Evolutionary conservation across 1,284 basidiomycete genomes (phyloP), one percentile per base, ranked within the genome.

Genomic region (Dichomitus squalens): DNA sequence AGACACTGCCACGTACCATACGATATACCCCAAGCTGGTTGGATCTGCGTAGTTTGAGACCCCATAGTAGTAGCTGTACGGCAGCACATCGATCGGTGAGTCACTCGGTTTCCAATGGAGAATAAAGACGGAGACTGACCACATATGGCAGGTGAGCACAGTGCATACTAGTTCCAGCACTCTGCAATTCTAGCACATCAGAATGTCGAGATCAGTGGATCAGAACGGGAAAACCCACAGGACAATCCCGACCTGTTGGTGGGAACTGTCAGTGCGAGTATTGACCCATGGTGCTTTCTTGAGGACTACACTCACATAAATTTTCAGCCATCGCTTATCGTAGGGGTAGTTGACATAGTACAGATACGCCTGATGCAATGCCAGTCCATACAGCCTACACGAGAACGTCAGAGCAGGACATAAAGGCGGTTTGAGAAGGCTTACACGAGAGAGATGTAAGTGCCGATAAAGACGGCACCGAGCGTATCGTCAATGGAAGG

Each of bases 321-420:
- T 34, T 41, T 53, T 53, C 34, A 53, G 16, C 43, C 33, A 53
- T 29, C 23, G 34, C 34, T 47, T 53, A n/a, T 53, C 43, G 18
- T 36, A 53, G 33, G 31, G 41, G 27, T 53, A 53, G 11, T 41
- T 53, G 11, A 46, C 52, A 16, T 53, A 47, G 43, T 53, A 53
- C 8, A 38, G 40, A 34, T 53, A 53, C 7, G 43, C 41, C 35
- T 53, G 52, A 25, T 47, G 52, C 6, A 53, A n/a, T 14, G 43
- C 41, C 33, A 53, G 33, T 16, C 52, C 52, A 16, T 47, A 53
- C 8, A 53, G 23, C 18, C 52, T 53, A 18, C 31, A 14, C 3
- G 9, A 18, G 11, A 33, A 16, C 18, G 27, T 33, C 12, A 31
- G n/a, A 47, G 31, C 31, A 47, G n/a, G 12, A 18, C 9, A 18